Percentiles rank a stretch among this genome's conserved stretches.
Evolutionary conservation across 805 yeast species (phyloP).

Genomic region (Metschnikowia reukaufii): DNA sequence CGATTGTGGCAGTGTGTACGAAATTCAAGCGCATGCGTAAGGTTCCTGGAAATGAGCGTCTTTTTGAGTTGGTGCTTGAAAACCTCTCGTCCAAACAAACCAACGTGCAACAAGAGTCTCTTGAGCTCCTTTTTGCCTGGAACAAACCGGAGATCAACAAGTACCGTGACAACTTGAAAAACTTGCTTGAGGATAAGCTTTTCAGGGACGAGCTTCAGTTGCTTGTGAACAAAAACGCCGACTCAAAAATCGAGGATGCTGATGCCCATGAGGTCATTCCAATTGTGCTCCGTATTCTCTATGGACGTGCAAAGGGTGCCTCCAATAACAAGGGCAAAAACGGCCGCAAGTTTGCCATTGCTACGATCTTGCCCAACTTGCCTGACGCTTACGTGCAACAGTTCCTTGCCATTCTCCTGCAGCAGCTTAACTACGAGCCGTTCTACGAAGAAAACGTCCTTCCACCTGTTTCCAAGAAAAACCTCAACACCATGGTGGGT

Average conservation of each 20-base stretch:
- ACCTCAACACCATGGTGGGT: constrained; percentile 58
- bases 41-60: constrained; percentile 50
- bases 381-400: constrained; percentile 49
- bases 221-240: constrained; percentile 51
- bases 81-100: constrained; percentile 61
- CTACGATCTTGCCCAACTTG: constrained; percentile 61
- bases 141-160: constrained; percentile 57
- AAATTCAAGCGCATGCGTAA: constrained; percentile 62
- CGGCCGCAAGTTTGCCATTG: constrained; percentile 69
- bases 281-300: constrained; percentile 69
- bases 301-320: constrained; percentile 78
- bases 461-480: constrained; percentile 13
- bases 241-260: constrained; percentile 55
- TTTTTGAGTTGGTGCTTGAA: constrained; percentile 52
- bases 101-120: constrained; percentile 69
- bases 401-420: constrained; percentile 64
- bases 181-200: constrained; percentile 74
- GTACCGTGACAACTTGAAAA: constrained; percentile 70
- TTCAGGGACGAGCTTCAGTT: constrained; percentile 82
- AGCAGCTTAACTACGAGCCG: constrained; percentile 39
- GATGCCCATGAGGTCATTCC: constrained; percentile 70
- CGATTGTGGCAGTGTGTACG: constrained; percentile 60
- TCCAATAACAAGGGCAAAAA: constrained; percentile 68
- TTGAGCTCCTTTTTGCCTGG: constrained; percentile 67
- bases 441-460: constrained; percentile 7